Percentiles rank a stretch among this genome's conserved stretches.
phyloP scores from a whole-genome alignment of 2,329 filamentous ascomycete genomes.

The Thermomyces lanuginosus region DNA sequence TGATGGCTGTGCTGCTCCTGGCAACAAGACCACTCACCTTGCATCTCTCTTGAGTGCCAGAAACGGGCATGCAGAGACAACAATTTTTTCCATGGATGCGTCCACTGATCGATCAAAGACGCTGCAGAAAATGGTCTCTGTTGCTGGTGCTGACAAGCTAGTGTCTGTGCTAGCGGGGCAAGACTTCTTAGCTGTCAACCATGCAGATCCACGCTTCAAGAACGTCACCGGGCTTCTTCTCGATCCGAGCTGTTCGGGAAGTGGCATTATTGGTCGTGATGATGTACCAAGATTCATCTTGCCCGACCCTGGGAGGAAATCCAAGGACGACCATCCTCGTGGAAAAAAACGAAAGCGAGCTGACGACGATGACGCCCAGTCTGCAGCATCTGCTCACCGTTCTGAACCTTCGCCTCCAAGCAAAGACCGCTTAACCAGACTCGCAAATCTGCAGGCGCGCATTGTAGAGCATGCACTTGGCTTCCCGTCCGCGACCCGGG shows the following conservation, averaged over 20 bases:
- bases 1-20: constrained; percentile 88
- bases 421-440: constrained; percentile 48
- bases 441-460: constrained; percentile 67
- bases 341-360: constrained; percentile 31
- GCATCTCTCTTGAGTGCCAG: constrained; percentile 47
- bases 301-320: constrained; percentile 19
- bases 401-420: constrained; percentile 32
- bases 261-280: constrained; percentile 81
- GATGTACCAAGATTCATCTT: constrained; percentile 55
- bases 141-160: constrained; percentile 48
- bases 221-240: constrained; percentile 70
- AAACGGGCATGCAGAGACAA: constrained; percentile 6
- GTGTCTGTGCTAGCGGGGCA: constrained; percentile 60
- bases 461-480: constrained; percentile 70
- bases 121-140: constrained; percentile 66
- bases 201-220: constrained; percentile 42
- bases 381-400: constrained; percentile 22
- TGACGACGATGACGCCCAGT: constrained; percentile 10
- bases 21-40: constrained; percentile 93
- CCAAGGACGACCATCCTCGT: constrained; percentile 6
- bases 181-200: constrained; percentile 68
- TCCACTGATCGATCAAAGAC: constrained; percentile 47
- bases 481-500: constrained; percentile 57
- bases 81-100: constrained; percentile 37
- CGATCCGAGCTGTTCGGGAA: constrained; percentile 90